Base-by-base conservation (phyloP, 805 yeast genomes). In the Cyberlindnera japonica region DNA sequence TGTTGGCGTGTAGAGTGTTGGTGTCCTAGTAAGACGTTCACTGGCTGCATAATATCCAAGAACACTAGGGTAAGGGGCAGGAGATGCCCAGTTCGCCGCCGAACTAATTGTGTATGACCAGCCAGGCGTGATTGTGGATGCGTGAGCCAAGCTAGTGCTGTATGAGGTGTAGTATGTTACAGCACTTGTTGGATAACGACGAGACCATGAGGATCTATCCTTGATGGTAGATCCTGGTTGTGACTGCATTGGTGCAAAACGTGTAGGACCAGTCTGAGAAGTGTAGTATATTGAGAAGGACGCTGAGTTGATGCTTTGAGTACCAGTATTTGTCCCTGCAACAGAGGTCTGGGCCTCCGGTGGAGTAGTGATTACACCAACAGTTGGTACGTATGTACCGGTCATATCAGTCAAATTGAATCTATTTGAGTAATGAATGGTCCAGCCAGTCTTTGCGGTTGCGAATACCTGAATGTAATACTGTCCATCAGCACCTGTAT, bases 171-270 rank as follows among this genome's bases (percentile, higher is more conserved):
- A 88, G 52, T 75, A 75, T 0, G 85, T 74, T 40, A 75, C 84
- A 0, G 84, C 68, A 40, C 87, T 76, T 1, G 95, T 75, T 14
- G 91, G 79, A 59, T 63, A 81, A 49, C 77, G 69, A 50, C 80
- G 72, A 10, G 82, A 59, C 81, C 90, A 83, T 3, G 81, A 63
- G 9, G 82, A 71, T 13, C 51, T 42, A 20, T 40, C 41, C 27
- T 69, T 75, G 1, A 95, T 84, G 9, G 64, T 65, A 1, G 83
- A 55, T 4, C 82, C 85, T 6, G 99, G 97, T 63, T 88, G 96
- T 44, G 70, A 59, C 65, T 90, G 97, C 96, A 89, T 87, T 38
- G 97, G 96, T 1, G 98, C 97, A 61, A 65, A 86, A 53, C 90
- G 75, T 9, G 85, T 77, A 16, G 51, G 62, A 22, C 96, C 96